phyloP scores from a whole-genome alignment of 352 stramenopile genomes.

The Phytophthora kernoviae region DNA sequence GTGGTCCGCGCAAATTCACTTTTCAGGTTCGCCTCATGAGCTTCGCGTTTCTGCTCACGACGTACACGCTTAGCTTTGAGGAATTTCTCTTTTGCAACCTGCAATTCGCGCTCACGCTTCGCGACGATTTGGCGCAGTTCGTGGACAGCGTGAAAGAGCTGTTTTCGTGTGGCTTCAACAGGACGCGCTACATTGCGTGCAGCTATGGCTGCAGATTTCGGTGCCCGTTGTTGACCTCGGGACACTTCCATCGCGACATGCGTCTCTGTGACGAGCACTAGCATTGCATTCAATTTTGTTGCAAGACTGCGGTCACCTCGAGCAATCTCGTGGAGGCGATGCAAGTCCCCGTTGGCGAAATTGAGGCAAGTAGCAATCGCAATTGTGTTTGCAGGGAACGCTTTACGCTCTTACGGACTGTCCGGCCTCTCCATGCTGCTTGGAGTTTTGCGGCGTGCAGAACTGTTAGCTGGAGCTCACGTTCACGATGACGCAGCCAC shows the following conservation, averaged over 20 bases:
- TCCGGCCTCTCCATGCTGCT: constrained; percentile 49
- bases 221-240: constrained; percentile 19
- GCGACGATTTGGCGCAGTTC: constrained; percentile 38
- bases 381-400: constrained; percentile 46
- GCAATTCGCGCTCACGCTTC: constrained; percentile 34
- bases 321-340: constrained; percentile 59
- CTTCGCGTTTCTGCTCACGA: constrained; percentile 18
- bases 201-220: constrained; percentile 40
- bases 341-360: constrained; percentile 64
- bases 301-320: constrained; percentile 37
- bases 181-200: constrained; percentile 34
- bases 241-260: constrained; percentile 42
- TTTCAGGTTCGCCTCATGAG: constrained; percentile 20
- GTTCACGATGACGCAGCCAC: constrained; percentile 32
- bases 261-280: constrained; percentile 64
- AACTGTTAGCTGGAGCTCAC: constrained; percentile 21
- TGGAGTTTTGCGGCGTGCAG: constrained; percentile 46
- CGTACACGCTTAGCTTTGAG: constrained; percentile 26
- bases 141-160: constrained; percentile 59
- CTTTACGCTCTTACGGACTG: constrained; percentile 43
- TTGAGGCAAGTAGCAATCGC: constrained; percentile 41
- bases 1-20: constrained; percentile 27
- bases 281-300: constrained; percentile 46
- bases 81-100: constrained; percentile 36
- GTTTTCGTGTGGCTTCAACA: constrained; percentile 42